Base-by-base conservation (phyloP, 768 basidiomycete species). In the Chlorophyllum brunneum region DNA sequence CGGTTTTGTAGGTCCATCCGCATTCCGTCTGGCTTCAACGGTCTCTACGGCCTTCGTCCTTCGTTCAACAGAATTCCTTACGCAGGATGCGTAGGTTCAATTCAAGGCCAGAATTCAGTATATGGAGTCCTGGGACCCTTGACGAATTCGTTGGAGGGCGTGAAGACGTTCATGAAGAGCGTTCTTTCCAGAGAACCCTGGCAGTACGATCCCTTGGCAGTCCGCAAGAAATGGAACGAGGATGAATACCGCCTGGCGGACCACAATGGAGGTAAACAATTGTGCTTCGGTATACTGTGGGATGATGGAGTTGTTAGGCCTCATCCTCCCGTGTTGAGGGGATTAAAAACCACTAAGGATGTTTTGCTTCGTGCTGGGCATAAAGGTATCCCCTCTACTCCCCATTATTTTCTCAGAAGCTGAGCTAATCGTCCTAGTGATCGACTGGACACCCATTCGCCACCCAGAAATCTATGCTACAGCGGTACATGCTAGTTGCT, bases 121-220 rank as follows among this genome's bases (percentile, higher is more conserved):
- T 70, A 70, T 4, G 87, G 88, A 2, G 86, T 91, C 23, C 72
- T 92, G 9, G 92, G 92, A 0, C 92, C 92, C 4, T 70, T 92
- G 45, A 70, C 81, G 1, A 71, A 67, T 37, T 79, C 79, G 29
- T 56, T 91, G 41, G 68, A 63, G 8, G 86, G 78, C n/a, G 65
- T 93, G 50, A 84, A 81, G 61, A 57, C 66, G 0, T 92, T 93
- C 66, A 78, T 80, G 65, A 75, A 85, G 62, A 76, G 80, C 1
- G 77, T 94, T 20, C 59, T 85, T 15, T 77, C 73, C 56, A 61
- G 69, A 22, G 70, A 78, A 54, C 83, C 88, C 3, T 91, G 89
- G 89, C 58, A 74, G 2, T 75, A 69, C 50, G 90, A 92, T 59
- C 83, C 88, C 5, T 59, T 79, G 51, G 75, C 72, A 2, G 63